Base-by-base conservation (phyloP, 169 alveolate genomes). In the Babesia bigemina region DNA sequence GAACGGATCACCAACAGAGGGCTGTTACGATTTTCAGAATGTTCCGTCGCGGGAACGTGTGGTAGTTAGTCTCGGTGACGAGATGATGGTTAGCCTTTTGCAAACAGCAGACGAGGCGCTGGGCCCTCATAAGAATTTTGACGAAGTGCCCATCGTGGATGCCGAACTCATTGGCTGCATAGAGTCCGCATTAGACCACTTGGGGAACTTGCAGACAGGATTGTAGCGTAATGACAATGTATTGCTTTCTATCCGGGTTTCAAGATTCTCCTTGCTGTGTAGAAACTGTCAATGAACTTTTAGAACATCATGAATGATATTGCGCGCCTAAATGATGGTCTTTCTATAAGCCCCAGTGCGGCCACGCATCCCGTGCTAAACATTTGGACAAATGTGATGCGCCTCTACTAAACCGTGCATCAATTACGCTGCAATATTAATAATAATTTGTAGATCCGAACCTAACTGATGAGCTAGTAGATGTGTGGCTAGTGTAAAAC, bases 131-230 rank as follows among this genome's bases (percentile, higher is more conserved):
- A n/a, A 29, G 7, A 16, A 7, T 10, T 16, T 8, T 67, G 76
- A 67, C 1, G 76, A 36, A 17, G 48, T 56, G 12, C 50, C 76
- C 12, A 36, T 67, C 13, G 63, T 67, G 63, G 76, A 67, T 29
- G 17, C 76, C 4, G 65, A 50, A 14, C 63, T 67, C 28, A 9
- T 67, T 29, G 76, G 26, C 65, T 67, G 76, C 65, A 67, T 67
- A 67, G 76, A 49, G 39, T 47, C 76, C 22, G 76, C 76, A 14
- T 52, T 67, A 29, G 61, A 42, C 29, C 76, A 67, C 14, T 67
- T 67, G 39, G 65, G 65, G 4, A 45, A 50, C 17, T 9, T 26
- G 19, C 19, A 45, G 48, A 24, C 9, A n/a, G 74, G 48, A 10
- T 62, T 21, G 13, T 58, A 58, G 33, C 36, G 17, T 2, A 62